Conservation (phyloP, 306 rosid species). For the Purshia tridentata region DNA sequence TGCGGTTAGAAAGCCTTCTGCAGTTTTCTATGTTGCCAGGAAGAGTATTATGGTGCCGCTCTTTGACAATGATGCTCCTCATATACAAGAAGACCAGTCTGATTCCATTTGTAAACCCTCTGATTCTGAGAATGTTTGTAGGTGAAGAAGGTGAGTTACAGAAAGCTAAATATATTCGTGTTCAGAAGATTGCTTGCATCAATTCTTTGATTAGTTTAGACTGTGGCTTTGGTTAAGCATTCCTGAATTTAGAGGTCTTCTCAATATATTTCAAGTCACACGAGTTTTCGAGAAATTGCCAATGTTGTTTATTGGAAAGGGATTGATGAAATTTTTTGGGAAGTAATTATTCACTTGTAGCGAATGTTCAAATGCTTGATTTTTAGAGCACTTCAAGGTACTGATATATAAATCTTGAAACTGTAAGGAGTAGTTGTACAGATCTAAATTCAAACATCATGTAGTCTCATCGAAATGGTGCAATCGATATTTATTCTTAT, state of each 20-base stretch:
- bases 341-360: not conserved
- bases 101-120: not conserved
- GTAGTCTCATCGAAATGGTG: not conserved
- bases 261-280: not conserved
- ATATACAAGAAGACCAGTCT: not conserved
- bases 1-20: not conserved
- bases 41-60: not conserved
- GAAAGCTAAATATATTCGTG: not conserved
- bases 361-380: not conserved
- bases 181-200: not conserved
- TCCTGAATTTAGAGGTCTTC: not conserved
- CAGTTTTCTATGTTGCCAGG: not conserved
- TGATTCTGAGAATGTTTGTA: not conserved
- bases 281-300: not conserved
- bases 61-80: not conserved
- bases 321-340: not conserved
- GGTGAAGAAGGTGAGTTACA: not conserved
- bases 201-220: not conserved
- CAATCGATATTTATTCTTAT: not conserved
- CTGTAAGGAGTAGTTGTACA: not conserved
- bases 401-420: not conserved
- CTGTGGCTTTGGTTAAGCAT: not conserved
- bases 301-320: not conserved
- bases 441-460: not conserved
- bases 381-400: not conserved